Percentiles rank a stretch among this genome's conserved stretches.
These are phyloP conservation scores for Metschnikowia picachoensis DNA, from an alignment of 805 yeast genomes.

Conservation along the genomic window DNA sequence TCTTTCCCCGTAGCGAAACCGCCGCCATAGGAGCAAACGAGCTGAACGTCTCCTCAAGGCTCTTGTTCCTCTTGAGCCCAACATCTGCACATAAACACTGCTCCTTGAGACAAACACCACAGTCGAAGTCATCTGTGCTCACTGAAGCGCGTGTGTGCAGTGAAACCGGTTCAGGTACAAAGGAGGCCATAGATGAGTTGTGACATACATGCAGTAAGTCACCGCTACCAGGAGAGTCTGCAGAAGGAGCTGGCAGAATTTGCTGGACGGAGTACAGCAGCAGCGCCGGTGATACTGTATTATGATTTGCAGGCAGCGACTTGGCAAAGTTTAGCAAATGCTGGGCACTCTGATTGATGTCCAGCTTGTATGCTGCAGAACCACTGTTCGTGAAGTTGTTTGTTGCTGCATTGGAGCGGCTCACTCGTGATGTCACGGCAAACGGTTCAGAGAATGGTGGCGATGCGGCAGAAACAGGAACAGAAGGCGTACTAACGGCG, in stretches of 20 bases:
- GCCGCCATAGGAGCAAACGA: constrained; percentile 61
- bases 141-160: background rate
- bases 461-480: constrained; percentile 1
- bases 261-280: constrained; percentile 41
- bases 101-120: constrained; percentile 68
- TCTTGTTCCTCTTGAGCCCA: constrained; percentile 34
- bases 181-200: constrained; percentile 1
- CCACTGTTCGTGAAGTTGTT: background rate
- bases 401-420: background rate
- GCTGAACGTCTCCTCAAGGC: constrained; percentile 33
- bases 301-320: constrained; percentile 16
- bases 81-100: constrained; percentile 61
- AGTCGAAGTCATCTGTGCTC: constrained; percentile 34
- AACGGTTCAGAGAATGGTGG: constrained; percentile 4
- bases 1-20: constrained; percentile 50
- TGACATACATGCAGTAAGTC: background rate
- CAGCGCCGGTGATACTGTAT: constrained; percentile 20
- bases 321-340: constrained; percentile 19
- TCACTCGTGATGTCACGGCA: background rate
- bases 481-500: constrained; percentile 1
- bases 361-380: constrained; percentile 11
- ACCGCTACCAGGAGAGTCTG: constrained; percentile 40
- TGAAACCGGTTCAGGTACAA: background rate
- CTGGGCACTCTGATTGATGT: constrained; percentile 18
- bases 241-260: constrained; percentile 52